phyloP scores from a whole-genome alignment of 371 early-diverging fungal species.

The Batrachochytrium dendrobatidis region DNA sequence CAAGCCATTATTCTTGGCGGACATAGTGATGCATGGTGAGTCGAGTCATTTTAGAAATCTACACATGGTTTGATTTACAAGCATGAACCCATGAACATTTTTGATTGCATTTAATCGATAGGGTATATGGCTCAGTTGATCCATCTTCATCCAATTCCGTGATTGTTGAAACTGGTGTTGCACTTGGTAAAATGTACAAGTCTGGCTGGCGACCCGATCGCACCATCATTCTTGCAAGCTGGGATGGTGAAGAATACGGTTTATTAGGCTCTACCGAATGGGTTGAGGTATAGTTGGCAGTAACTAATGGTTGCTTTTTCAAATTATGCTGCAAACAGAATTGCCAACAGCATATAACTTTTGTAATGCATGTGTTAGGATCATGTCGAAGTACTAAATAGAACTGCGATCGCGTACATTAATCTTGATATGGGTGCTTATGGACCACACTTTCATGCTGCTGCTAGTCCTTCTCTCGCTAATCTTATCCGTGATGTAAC shows the following conservation, averaged over 20 bases:
- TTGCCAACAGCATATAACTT: not conserved
- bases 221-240: slow-evolving; percentile 55
- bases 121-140: slow-evolving; percentile 53
- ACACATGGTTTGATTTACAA: no score
- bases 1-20: slow-evolving; percentile 53
- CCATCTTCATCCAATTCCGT: slow-evolving; percentile 55
- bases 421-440: slow-evolving; percentile 42
- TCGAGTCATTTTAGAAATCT: no score
- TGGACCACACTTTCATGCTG: slow-evolving; percentile 41
- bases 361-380: not conserved
- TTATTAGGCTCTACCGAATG: slow-evolving; percentile 61
- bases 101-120: no score
- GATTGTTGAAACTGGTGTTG: slow-evolving; percentile 52
- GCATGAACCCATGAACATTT: no score
- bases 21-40: slow-evolving; percentile 66
- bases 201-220: slow-evolving; percentile 62
- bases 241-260: slow-evolving; percentile 67
- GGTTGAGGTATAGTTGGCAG: no score
- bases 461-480: slow-evolving; percentile 46
- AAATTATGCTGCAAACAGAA: no score
- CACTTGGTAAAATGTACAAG: slow-evolving; percentile 46
- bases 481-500: slow-evolving; percentile 46
- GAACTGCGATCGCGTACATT: slow-evolving; percentile 48
- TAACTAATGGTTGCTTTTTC: no score
- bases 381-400: slow-evolving; percentile 38